phyloP scores from a whole-genome alignment of 2,329 filamentous ascomycete species.

The Phialophora macrospora region DNA sequence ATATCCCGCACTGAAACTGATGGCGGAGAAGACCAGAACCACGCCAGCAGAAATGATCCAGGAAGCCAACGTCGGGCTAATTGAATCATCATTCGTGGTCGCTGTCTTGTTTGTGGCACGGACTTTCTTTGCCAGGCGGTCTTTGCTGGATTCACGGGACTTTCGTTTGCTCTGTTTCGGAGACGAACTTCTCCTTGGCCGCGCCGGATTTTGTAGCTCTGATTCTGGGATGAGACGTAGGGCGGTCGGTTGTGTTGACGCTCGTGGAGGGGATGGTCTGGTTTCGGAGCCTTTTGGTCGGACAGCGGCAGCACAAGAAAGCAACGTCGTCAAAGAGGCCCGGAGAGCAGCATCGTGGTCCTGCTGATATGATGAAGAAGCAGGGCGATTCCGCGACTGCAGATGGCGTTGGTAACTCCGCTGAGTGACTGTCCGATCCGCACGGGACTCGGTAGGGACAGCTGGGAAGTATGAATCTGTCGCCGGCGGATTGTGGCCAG shows the following conservation, averaged over 20 bases:
- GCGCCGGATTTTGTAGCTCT: conserved; percentile 47
- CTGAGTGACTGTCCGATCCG: conserved; percentile 35
- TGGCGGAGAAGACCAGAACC: conserved; percentile 66
- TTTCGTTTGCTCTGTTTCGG: conserved; percentile 38
- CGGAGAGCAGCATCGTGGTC: conserved; percentile 93
- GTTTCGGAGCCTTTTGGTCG: conserved; percentile 66
- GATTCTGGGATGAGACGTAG: conserved; percentile 67
- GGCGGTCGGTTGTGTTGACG: conserved; percentile 36
- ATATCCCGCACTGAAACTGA: conserved; percentile 69
- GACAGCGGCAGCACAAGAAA: conserved; percentile 93
- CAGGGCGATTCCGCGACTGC: conserved; percentile 45
- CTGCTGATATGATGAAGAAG: conserved; percentile 69
- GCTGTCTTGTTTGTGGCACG: conserved; percentile 44
- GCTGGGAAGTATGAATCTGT: conserved; percentile 53
- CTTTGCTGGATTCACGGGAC: conserved; percentile 46
- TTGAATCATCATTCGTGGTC: conserved; percentile 41
- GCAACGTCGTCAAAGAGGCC: conserved; percentile 88
- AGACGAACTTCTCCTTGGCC: conserved; percentile 37
- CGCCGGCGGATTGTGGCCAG: conserved; percentile 57
- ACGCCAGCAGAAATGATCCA: conserved; percentile 70
- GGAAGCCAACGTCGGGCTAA: conserved; percentile 66
- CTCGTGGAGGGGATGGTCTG: conserved; percentile 31
- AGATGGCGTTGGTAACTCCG: conserved; percentile 38
- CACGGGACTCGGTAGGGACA: conserved; percentile 15
- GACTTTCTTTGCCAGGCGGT: conserved; percentile 43